Base-by-base conservation (phyloP, 2,329 filamentous ascomycete genomes). In the Clonostachys sp. region DNA sequence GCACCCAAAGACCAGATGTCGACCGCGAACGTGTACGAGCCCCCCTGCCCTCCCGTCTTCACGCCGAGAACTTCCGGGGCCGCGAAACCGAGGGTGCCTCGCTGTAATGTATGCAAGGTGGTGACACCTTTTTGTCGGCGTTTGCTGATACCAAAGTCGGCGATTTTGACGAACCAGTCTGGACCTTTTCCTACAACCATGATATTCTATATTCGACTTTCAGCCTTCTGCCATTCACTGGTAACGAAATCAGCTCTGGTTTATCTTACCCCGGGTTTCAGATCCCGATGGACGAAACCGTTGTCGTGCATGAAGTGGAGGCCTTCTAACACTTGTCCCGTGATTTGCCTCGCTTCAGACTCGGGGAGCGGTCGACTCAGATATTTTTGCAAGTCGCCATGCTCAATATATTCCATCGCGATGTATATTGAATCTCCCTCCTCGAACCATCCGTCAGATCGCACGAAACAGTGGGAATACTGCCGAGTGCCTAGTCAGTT, bases 121-220 rank as follows among this genome's bases (percentile, higher is more conserved):
- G 36, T 39, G 17, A 39, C 36, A 5, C 36, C 36, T 18, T 39
- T 42, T 13, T 50, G 44, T 2, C 48, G 13, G 10, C 51, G 46
- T 38, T 57, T 58, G 54, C 53, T 59, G 17, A 58, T 51, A 20
- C 57, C 57, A 24, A 60, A 55, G 24, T 57, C 57, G 3, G 49
- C 45, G 1, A 60, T 34, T 44, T 57, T 57, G 14, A 57, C 50
- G 51, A 51, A 57, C 56, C 55, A 58, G 7, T 39, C 36, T n/a
- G 46, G 34, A 34, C 43, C 38, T 12, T 33, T 41, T 20, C 5
- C 41, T 8, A 41, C 30, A 12, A 40, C 16, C 6, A 47, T 48
- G 8, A 51, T 53, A 38, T 57, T 57, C 3, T 18, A 46, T 39
- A 42, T 34, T 14, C 55, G 50, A 35, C 55, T 57, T 16, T 56